These are phyloP conservation scores for Umbilicus rupestris DNA, from an alignment of 164 flowering plant species.

Conservation along the genomic window DNA sequence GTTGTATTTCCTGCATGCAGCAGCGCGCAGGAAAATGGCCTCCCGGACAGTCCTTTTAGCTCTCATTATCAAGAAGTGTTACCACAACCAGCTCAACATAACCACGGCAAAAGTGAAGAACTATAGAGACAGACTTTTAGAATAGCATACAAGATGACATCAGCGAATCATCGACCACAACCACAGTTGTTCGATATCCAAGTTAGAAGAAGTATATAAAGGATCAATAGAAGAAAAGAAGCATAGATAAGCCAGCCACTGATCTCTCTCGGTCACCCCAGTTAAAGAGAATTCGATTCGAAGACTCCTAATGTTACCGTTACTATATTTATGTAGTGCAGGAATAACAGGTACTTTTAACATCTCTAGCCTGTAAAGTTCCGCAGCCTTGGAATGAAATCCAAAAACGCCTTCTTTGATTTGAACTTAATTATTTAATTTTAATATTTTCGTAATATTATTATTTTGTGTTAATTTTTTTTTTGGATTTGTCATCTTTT, in stretches of 20 bases:
- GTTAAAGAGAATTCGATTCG: background rate
- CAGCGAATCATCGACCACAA: background rate
- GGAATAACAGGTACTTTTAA: background rate
- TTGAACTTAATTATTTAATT: too few relatives aligned
- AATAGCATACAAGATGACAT: background rate
- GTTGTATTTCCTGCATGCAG: background rate
- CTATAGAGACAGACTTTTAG: background rate
- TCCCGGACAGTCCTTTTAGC: constrained; percentile 2
- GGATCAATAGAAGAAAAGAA: background rate
- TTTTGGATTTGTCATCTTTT: too few relatives aligned
- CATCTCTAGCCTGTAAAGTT: background rate
- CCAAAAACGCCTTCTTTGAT: too few relatives aligned
- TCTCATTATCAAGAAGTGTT: background rate
- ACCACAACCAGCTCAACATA: background rate
- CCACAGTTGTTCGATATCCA: background rate
- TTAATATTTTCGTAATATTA: too few relatives aligned
- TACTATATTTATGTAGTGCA: background rate
- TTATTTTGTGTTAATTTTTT: too few relatives aligned
- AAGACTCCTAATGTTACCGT: background rate
- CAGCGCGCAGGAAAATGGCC: background rate
- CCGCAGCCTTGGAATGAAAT: too few relatives aligned
- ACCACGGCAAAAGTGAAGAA: background rate
- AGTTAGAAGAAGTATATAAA: background rate
- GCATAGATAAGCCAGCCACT: background rate
- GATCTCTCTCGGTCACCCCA: background rate